phyloP scores from a whole-genome alignment of 345 rosid genomes.

The Brassica nigra region DNA sequence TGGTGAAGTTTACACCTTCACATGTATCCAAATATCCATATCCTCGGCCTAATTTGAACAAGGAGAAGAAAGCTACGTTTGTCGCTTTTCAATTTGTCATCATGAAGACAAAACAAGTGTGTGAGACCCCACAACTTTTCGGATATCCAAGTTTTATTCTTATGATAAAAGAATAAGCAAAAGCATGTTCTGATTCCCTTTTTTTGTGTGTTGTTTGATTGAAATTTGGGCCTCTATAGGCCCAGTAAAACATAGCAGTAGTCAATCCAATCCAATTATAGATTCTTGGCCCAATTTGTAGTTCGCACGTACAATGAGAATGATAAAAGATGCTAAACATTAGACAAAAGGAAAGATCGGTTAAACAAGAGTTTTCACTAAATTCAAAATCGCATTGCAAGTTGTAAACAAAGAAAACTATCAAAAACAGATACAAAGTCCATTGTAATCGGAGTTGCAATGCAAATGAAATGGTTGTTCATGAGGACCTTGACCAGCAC shows the following conservation, averaged over 20 bases:
- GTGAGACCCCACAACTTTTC: background rate
- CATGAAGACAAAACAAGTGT: background rate
- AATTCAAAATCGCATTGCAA: slow-evolving; percentile 19
- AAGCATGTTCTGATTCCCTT: background rate
- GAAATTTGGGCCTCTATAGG: background rate
- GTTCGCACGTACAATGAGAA: background rate
- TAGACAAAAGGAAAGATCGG: background rate
- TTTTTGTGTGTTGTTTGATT: background rate
- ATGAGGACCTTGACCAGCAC: slow-evolving; percentile 2
- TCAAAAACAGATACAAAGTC: slow-evolving; percentile 15
- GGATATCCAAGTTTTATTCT: slow-evolving; percentile 21
- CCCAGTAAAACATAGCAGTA: background rate
- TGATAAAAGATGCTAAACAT: background rate
- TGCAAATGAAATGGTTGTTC: slow-evolving; percentile 12
- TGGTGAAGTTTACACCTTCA: slow-evolving; percentile 22
- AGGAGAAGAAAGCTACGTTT: slow-evolving; percentile 16
- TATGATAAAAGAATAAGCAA: background rate
- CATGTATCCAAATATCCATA: slow-evolving; percentile 31
- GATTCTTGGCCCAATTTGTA: background rate
- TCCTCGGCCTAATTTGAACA: background rate
- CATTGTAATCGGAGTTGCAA: background rate
- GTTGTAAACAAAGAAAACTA: background rate
- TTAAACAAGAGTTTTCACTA: slow-evolving; percentile 3
- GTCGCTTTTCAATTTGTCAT: background rate
- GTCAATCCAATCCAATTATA: background rate